A percentile compares a stretch with the other conserved stretches of the same genome.
These are phyloP conservation scores for Fusarium phyllophilum DNA, from an alignment of 2,329 filamentous ascomycete genomes.

Conservation along the genomic window DNA sequence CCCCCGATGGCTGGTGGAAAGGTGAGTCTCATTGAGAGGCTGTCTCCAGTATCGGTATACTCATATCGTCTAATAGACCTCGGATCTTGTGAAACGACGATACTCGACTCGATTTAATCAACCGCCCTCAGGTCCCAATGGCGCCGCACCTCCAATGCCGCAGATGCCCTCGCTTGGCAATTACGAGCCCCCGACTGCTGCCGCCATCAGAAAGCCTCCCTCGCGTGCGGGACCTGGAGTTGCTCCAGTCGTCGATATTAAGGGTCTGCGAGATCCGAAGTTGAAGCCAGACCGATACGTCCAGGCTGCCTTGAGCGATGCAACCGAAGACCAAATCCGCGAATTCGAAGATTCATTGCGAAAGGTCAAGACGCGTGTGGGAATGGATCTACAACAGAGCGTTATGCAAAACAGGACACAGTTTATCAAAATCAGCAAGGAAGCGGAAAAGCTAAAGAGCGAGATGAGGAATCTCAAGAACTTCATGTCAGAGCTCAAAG, in stretches of 20 bases:
- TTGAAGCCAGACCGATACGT: slow-evolving; percentile 84
- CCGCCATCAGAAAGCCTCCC: slow-evolving; percentile 59
- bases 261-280: slow-evolving; percentile 81
- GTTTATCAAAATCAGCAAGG: slow-evolving; percentile 99
- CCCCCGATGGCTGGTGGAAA: slow-evolving; percentile 66
- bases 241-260: slow-evolving; percentile 77
- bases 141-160: slow-evolving; percentile 78
- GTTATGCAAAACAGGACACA: slow-evolving; percentile 97
- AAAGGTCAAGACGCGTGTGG: slow-evolving; percentile 80
- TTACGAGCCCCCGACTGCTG: slow-evolving; percentile 60
- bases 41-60: slow-evolving; percentile 15
- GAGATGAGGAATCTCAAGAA: slow-evolving; percentile 93
- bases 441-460: slow-evolving; percentile 95
- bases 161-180: slow-evolving; percentile 68
- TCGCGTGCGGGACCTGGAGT: slow-evolving; percentile 58
- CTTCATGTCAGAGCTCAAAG: slow-evolving; percentile 91
- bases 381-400: slow-evolving; percentile 89
- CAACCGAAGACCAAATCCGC: slow-evolving; percentile 86
- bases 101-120: slow-evolving; percentile 95
- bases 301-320: slow-evolving; percentile 79
- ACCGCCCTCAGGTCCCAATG: slow-evolving; percentile 74
- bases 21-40: slow-evolving; percentile 50
- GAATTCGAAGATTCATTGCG: slow-evolving; percentile 81
- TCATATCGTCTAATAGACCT: slow-evolving; percentile 59
- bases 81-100: slow-evolving; percentile 90